Conservation (phyloP, 495 filamentous ascomycete species). For the Glarea lozoyensis region DNA sequence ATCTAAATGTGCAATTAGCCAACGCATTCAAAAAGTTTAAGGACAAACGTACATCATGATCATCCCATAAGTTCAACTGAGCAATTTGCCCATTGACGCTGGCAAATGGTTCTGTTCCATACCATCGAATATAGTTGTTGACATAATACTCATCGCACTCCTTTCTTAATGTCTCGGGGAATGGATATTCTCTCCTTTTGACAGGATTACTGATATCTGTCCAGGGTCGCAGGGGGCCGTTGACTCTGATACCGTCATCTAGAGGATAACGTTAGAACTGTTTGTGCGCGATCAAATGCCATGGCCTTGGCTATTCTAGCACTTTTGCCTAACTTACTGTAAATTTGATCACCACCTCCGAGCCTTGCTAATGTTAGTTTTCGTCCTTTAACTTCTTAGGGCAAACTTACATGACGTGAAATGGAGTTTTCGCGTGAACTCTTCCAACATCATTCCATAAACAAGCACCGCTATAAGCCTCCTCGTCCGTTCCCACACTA, state of each 20-base stretch:
- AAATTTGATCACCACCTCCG: conserved; percentile 92
- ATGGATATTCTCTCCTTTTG: conserved; percentile 69
- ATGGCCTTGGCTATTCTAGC: no score
- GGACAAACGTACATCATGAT: conserved; percentile 53
- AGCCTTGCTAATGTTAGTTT: conserved; percentile 30
- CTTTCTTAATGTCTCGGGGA: conserved; percentile 60
- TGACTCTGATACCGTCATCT: conserved; percentile 73
- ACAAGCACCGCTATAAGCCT: conserved; percentile 70
- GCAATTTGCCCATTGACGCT: conserved; percentile 79
- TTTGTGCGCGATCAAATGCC: no score
- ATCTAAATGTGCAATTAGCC: conserved; percentile 41
- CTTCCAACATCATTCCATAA: conserved; percentile 89
- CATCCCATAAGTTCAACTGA: conserved; percentile 92
- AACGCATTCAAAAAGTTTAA: neutral
- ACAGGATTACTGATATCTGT: conserved; percentile 73
- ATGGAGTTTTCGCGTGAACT: conserved; percentile 56
- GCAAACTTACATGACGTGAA: conserved; percentile 67
- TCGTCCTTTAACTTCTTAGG: neutral
- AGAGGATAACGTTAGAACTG: neutral
- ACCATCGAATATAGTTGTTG: conserved; percentile 80
- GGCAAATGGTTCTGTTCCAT: conserved; percentile 59
- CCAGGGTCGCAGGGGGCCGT: conserved; percentile 72
- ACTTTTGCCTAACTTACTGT: conserved; percentile 33
- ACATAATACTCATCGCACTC: conserved; percentile 87
- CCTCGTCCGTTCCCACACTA: conserved; percentile 82